Percentiles rank a stretch among this genome's conserved stretches.
These are phyloP conservation scores for Lactifluus pinguis DNA, from an alignment of 768 basidiomycete species.

Conservation along the genomic window DNA sequence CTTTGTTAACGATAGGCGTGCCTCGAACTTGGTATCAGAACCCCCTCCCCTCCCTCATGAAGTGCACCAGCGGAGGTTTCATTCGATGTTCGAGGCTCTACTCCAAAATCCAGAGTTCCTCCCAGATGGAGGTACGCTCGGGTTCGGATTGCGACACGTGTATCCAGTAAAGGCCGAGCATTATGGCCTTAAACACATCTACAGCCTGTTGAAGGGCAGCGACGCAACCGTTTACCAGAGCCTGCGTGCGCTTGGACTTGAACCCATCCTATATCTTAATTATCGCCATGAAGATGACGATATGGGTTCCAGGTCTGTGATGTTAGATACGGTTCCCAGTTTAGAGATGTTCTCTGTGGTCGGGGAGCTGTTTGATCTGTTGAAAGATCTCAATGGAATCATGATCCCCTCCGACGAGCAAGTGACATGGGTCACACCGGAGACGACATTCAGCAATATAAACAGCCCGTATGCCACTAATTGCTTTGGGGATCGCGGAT, in stretches of 20 bases:
- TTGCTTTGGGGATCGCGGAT: neutral
- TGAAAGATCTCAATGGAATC: neutral
- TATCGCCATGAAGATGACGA: neutral
- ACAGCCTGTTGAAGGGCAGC: constrained; percentile 1
- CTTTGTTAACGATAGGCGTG: constrained; percentile 4
- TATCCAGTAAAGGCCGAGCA: constrained; percentile 26
- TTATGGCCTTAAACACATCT: neutral
- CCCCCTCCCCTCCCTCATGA: neutral
- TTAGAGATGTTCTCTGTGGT: neutral
- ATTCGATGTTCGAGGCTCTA: constrained; percentile 21
- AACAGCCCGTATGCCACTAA: neutral
- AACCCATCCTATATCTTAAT: neutral
- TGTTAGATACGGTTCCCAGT: no score
- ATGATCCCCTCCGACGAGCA: neutral
- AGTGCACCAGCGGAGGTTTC: constrained; percentile 9
- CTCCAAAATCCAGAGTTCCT: constrained; percentile 29
- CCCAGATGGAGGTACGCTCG: constrained; percentile 32
- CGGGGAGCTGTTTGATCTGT: neutral
- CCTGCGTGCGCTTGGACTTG: neutral
- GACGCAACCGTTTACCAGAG: neutral
- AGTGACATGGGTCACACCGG: constrained; percentile 3
- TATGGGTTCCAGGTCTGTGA: no score
- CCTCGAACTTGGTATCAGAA: neutral
- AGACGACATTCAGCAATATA: neutral
- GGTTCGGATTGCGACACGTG: constrained; percentile 32